Percentiles rank a stretch among this genome's conserved stretches.
Conservation (phyloP, 2,329 filamentous ascomycete genomes). For the Ceratocystis ficicola region DNA sequence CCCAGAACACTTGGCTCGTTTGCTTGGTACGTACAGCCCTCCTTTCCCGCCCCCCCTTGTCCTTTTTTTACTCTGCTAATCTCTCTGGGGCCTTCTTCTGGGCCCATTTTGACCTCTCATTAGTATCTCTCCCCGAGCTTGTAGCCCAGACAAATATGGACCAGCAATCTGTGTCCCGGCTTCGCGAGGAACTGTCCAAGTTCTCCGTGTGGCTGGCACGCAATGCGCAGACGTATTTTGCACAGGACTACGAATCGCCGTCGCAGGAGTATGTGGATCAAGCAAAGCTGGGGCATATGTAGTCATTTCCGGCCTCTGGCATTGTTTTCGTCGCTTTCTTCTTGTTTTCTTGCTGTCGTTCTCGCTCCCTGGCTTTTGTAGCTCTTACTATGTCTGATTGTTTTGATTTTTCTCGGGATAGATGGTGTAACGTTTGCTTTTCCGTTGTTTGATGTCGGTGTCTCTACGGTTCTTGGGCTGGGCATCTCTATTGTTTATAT, state of each 20-base stretch:
- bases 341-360: background rate
- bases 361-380: background rate
- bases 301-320: background rate
- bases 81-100: background rate
- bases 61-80: background rate
- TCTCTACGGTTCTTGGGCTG: background rate
- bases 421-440: slow-evolving; percentile 9
- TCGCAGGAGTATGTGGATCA: slow-evolving; percentile 60
- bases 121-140: slow-evolving; percentile 82
- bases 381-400: background rate
- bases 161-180: slow-evolving; percentile 70
- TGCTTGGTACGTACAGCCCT: slow-evolving; percentile 56
- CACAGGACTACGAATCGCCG: slow-evolving; percentile 61
- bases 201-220: slow-evolving; percentile 76
- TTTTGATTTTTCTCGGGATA: slow-evolving; percentile 8
- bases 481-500: background rate
- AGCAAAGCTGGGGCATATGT: slow-evolving; percentile 32
- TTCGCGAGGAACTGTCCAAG: slow-evolving; percentile 79
- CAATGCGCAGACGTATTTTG: slow-evolving; percentile 66
- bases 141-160: slow-evolving; percentile 98
- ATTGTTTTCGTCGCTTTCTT: background rate
- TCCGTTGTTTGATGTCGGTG: slow-evolving; percentile 5
- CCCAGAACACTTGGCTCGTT: slow-evolving; percentile 76
- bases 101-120: background rate
- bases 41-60: background rate